phyloP scores from a whole-genome alignment of 176 grass and related monocot genomes.

The Carex parvula region DNA sequence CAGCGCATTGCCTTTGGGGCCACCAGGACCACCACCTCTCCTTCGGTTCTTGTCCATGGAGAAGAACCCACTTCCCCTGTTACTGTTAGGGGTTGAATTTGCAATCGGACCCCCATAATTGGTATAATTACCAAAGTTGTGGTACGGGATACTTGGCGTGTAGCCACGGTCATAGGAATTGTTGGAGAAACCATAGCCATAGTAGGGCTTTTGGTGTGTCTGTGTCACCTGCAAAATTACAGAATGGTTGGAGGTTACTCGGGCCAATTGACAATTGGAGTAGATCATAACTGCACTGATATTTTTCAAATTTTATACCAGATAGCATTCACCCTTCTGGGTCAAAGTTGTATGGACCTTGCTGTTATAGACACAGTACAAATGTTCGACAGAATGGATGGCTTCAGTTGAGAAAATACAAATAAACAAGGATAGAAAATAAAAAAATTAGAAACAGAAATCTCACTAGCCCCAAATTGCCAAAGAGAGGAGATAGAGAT shows the following conservation, averaged over 20 bases:
- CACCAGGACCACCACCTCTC: constrained; percentile 43
- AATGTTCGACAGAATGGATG: constrained; percentile 4
- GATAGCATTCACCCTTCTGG: neutral
- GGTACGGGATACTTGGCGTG: neutral
- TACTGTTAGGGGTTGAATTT: constrained; percentile 42
- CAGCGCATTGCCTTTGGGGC: constrained; percentile 52
- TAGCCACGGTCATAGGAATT: constrained; percentile 52
- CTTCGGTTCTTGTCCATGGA: constrained; percentile 53
- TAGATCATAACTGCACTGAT: neutral
- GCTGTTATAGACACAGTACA: constrained; percentile 5
- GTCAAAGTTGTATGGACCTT: neutral
- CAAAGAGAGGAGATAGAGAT: constrained; percentile 24
- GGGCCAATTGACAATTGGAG: neutral
- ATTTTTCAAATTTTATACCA: neutral
- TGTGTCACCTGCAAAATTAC: constrained; percentile 20
- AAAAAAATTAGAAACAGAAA: neutral
- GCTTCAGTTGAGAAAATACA: neutral
- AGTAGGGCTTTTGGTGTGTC: constrained; percentile 65
- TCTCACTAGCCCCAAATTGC: neutral
- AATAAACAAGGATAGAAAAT: neutral
- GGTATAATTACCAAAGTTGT: constrained; percentile 26
- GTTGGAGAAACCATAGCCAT: constrained; percentile 59
- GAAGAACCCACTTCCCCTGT: constrained; percentile 48
- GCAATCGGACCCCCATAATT: constrained; percentile 43
- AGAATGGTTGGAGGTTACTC: neutral